A percentile compares a stretch with the other conserved stretches of the same genome.
Conservation (phyloP, 257 asterid species). For the Solanum lycopersicoides region DNA sequence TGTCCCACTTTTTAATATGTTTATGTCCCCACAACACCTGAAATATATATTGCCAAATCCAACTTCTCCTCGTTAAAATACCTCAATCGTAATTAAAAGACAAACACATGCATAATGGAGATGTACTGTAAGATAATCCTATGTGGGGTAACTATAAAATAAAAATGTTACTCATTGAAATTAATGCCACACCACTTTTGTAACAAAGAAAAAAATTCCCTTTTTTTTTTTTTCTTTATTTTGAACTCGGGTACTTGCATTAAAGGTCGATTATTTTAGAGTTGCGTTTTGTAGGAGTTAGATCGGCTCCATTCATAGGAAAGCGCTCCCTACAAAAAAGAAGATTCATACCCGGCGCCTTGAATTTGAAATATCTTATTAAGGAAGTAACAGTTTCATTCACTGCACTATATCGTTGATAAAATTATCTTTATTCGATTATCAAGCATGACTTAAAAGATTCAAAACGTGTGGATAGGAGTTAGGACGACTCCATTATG, state of each 20-base stretch:
- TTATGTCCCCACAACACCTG: constrained; percentile 12
- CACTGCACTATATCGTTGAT: background rate
- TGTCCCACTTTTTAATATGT: background rate
- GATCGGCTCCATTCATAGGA: no score
- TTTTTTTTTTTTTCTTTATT: no score
- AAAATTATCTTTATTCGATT: background rate
- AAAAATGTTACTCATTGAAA: background rate
- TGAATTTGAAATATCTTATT: no score
- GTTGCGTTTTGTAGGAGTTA: rapidly evolving
- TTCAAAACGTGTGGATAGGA: no score
- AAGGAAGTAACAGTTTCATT: background rate
- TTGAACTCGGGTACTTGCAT: no score
- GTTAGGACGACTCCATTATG: no score
- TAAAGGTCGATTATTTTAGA: background rate
- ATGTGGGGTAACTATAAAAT: constrained; percentile 22
- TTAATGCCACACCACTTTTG: constrained; percentile 11
- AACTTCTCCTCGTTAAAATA: constrained; percentile 21
- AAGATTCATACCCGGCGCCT: background rate
- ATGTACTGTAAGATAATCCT: constrained; percentile 42
- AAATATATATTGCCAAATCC: constrained; percentile 6
- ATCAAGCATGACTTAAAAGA: background rate
- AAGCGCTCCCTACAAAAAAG: no score
- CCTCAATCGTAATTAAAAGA: constrained; percentile 21
- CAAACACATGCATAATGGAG: constrained; percentile 28
- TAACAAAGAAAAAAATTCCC: background rate